Conservation (phyloP, 139 green algal species). For the Volvox reticuliferus region DNA sequence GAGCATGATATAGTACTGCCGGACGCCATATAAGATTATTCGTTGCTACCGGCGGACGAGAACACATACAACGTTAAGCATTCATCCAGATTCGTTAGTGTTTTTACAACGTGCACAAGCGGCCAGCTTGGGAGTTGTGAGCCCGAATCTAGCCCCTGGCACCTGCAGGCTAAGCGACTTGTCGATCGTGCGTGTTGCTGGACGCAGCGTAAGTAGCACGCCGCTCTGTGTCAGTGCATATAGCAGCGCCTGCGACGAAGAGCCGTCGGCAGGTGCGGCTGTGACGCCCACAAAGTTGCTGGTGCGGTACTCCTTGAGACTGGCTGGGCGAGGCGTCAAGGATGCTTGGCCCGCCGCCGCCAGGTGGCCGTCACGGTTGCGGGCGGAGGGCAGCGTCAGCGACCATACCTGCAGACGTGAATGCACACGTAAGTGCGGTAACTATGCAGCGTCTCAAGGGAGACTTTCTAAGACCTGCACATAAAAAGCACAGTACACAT, state of each 20-base stretch:
- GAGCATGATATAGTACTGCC: too few relatives aligned
- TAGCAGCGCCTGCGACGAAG: conserved; percentile 24
- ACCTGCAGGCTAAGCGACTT: conserved; percentile 66
- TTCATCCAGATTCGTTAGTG: too few relatives aligned
- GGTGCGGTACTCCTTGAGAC: conserved; percentile 53
- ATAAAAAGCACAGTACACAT: too few relatives aligned
- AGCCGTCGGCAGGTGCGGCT: not conserved
- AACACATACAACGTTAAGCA: too few relatives aligned
- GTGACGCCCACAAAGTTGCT: conserved; percentile 54
- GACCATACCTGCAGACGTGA: conserved; percentile 55
- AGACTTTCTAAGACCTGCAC: too few relatives aligned
- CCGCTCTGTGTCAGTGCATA: conserved; percentile 60
- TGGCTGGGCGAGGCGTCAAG: conserved; percentile 49
- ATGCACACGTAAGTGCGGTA: too few relatives aligned
- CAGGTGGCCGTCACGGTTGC: not conserved
- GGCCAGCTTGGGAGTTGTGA: too few relatives aligned
- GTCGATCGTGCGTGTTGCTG: conserved; percentile 53
- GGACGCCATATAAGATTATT: too few relatives aligned
- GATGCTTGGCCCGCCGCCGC: conserved; percentile 9
- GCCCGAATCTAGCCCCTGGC: too few relatives aligned
- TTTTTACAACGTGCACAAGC: too few relatives aligned
- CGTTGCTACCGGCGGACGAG: too few relatives aligned
- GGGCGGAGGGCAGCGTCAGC: conserved; percentile 9
- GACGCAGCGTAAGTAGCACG: conserved; percentile 56
- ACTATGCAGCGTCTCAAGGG: too few relatives aligned